Evolutionary conservation across 768 basidiomycete genomes (phyloP).

Genomic region (Leccinum obscurum): DNA sequence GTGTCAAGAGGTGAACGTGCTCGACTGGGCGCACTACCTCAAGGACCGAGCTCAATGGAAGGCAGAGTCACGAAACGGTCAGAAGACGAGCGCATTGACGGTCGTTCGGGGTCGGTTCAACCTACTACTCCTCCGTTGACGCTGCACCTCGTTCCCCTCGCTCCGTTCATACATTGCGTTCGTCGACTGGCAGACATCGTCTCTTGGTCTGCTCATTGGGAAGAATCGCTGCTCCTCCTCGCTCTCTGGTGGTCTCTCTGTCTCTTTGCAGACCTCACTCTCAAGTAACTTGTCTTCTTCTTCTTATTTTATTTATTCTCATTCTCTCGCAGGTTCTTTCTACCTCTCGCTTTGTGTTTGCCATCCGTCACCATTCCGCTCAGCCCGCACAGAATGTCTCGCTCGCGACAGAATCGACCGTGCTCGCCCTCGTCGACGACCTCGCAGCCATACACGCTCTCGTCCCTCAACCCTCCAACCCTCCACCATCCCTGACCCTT

Average conservation of each 20-base stretch:
- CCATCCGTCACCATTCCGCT: conserved; percentile 29
- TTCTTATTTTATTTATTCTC: background rate
- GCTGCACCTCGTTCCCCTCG: conserved; percentile 59
- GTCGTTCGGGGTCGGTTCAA: too few species aligned
- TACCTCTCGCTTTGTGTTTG: conserved; percentile 52
- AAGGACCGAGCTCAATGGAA: conserved; percentile 74
- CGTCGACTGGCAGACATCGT: conserved; percentile 48
- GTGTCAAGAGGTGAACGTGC: conserved; percentile 60
- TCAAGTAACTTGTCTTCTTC: conserved; percentile 38
- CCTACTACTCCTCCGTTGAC: conserved; percentile 51
- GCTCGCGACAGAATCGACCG: conserved; percentile 52
- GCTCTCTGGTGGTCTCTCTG: conserved; percentile 79
- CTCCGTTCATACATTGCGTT: conserved; percentile 49
- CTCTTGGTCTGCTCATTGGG: conserved; percentile 57
- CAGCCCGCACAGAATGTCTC: conserved; percentile 16
- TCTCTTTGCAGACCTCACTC: conserved; percentile 50
- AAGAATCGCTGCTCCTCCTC: conserved; percentile 66
- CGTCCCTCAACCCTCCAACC: conserved; percentile 42
- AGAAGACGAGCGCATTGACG: conserved; percentile 45
- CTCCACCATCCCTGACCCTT: conserved; percentile 36
- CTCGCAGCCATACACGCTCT: conserved; percentile 63
- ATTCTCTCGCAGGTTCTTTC: conserved; percentile 47
- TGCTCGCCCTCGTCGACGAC: conserved; percentile 61
- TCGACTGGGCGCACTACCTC: conserved; percentile 84
- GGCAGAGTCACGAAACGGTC: conserved; percentile 51